Conservation (phyloP, 805 yeast genomes). For the Yamadazyma nakazawae region DNA sequence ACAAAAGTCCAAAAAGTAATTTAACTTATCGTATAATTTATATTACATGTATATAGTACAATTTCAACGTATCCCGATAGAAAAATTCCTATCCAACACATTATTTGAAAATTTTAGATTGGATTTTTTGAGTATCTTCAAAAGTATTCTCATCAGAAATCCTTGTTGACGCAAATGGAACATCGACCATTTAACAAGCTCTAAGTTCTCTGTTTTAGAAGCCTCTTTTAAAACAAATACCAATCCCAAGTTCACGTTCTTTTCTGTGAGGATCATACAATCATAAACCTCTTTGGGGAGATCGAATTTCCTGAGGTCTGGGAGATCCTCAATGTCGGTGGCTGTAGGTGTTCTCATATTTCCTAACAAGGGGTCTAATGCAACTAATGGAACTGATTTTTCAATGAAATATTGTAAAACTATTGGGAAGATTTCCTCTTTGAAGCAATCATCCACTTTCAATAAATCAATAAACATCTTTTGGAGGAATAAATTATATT, state of each 20-base stretch:
- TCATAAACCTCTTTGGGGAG: conserved; percentile 5
- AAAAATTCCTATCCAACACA: background rate
- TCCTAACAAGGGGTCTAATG: background rate
- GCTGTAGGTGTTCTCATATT: background rate
- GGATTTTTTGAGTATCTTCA: background rate
- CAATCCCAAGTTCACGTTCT: conserved; percentile 19
- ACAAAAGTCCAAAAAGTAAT: conserved; percentile 32
- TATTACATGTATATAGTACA: conserved; percentile 8
- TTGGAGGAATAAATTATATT: conserved; percentile 3
- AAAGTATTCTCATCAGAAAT: conserved; percentile 17
- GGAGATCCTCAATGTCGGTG: background rate
- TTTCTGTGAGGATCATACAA: conserved; percentile 6
- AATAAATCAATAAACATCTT: conserved; percentile 3
- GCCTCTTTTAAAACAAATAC: conserved; percentile 23
- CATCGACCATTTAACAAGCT: conserved; percentile 26
- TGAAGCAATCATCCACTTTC: background rate
- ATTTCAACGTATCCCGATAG: background rate
- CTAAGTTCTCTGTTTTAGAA: conserved; percentile 19
- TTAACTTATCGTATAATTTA: background rate
- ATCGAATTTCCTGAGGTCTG: conserved; percentile 2
- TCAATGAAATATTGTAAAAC: background rate
- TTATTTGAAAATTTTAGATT: background rate
- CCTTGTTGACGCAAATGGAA: conserved; percentile 31
- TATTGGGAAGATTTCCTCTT: conserved; percentile 2
- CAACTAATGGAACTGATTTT: background rate